A percentile compares a stretch with the other conserved stretches of the same genome.
Conservation (phyloP, 768 basidiomycete species). For the Suillus bovinus region DNA sequence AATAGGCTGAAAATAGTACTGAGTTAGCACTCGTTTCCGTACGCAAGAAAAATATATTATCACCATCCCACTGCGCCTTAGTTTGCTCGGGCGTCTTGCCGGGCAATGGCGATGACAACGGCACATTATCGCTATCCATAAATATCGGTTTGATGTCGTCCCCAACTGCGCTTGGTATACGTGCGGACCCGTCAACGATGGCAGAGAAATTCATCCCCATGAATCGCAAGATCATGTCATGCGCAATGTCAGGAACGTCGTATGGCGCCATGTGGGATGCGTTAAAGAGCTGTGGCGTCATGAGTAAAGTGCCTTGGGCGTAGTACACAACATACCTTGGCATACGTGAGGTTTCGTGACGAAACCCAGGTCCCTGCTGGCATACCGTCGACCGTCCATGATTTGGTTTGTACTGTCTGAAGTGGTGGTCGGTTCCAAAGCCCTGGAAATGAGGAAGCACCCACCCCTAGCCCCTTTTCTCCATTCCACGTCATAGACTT, state of each 20-base stretch:
- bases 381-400: constrained; percentile 73
- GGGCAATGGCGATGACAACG: constrained; percentile 34
- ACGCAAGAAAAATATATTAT: constrained; percentile 17
- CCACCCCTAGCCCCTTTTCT: constrained; percentile 76
- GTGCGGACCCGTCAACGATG: constrained; percentile 77
- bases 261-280: constrained; percentile 96
- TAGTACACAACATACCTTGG: constrained; percentile 54
- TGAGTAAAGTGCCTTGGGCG: not conserved
- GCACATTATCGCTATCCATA: constrained; percentile 42
- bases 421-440: constrained; percentile 5
- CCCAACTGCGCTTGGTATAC: constrained; percentile 81
- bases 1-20: constrained; percentile 66
- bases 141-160: constrained; percentile 66
- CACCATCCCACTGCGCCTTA: constrained; percentile 91
- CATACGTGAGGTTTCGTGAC: constrained; percentile 89
- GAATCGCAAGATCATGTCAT: constrained; percentile 99
- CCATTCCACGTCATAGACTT: constrained; percentile 86
- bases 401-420: constrained; percentile 66
- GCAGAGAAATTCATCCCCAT: constrained; percentile 88
- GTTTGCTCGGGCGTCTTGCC: constrained; percentile 74
- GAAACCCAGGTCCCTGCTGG: constrained; percentile 91
- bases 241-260: constrained; percentile 84
- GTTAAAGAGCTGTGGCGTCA: constrained; percentile 68
- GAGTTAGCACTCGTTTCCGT: constrained; percentile 3
- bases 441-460: constrained; percentile 29